A percentile compares a stretch with the other conserved stretches of the same genome.
Conservation (phyloP, 2,329 filamentous ascomycete species). For the Epichloe baconii region DNA sequence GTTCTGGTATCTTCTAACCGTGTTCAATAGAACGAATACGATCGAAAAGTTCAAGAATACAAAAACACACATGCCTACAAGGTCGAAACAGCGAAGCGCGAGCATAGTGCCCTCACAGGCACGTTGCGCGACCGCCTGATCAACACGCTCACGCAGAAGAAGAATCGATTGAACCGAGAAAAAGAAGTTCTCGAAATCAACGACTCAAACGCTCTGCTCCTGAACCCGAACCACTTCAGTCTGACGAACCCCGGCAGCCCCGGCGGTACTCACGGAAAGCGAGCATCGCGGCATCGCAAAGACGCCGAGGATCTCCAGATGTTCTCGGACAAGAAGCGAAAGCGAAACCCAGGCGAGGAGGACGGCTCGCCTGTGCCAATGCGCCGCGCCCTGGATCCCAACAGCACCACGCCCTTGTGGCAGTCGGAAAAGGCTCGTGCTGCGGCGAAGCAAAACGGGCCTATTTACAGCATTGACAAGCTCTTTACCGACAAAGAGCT, state of each 20-base stretch:
- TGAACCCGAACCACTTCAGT: slow-evolving; percentile 57
- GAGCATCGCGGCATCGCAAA: slow-evolving; percentile 47
- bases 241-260: slow-evolving; percentile 52
- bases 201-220: slow-evolving; percentile 49
- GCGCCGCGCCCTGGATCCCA: slow-evolving; percentile 41
- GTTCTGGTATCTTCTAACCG: not conserved
- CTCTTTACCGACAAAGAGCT: slow-evolving; percentile 60
- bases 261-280: slow-evolving; percentile 48
- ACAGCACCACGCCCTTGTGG: slow-evolving; percentile 48
- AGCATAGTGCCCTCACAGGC: slow-evolving; percentile 43
- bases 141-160: slow-evolving; percentile 51
- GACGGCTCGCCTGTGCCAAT: slow-evolving; percentile 50
- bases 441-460: slow-evolving; percentile 41
- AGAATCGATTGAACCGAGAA: slow-evolving; percentile 49
- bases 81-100: slow-evolving; percentile 47
- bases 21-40: slow-evolving; percentile 43
- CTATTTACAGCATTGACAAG: slow-evolving; percentile 54
- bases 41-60: slow-evolving; percentile 47
- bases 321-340: slow-evolving; percentile 49
- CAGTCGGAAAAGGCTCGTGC: slow-evolving; percentile 44
- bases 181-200: slow-evolving; percentile 57
- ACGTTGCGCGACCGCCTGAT: slow-evolving; percentile 55
- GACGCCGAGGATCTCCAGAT: slow-evolving; percentile 45
- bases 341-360: slow-evolving; percentile 46
- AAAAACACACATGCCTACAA: slow-evolving; percentile 48